Percentiles rank a stretch among this genome's conserved stretches.
Conservation (phyloP, 257 asterid species). For the Fraxinus quadrangulata region DNA sequence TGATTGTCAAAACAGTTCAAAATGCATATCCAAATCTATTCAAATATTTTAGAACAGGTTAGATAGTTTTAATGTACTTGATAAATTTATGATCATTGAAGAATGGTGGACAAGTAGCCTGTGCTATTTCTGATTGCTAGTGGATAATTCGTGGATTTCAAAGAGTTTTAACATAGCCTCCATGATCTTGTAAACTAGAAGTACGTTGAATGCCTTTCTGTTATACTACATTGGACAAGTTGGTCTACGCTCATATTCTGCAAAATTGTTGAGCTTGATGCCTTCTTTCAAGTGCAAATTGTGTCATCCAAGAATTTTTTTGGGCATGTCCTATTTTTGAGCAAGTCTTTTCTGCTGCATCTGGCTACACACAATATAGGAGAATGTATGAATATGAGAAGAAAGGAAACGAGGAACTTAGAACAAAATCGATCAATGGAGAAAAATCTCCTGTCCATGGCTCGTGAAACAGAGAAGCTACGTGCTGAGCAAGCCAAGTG, state of each 20-base stretch:
- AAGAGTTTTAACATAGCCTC: too few species aligned
- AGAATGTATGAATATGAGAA: constrained; percentile 73
- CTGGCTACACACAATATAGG: constrained; percentile 38
- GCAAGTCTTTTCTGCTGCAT: constrained; percentile 19
- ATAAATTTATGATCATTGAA: too few species aligned
- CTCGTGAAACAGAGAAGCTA: constrained; percentile 86
- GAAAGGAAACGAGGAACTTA: constrained; percentile 67
- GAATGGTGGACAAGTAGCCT: too few species aligned
- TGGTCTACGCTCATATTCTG: neutral
- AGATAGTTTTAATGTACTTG: too few species aligned
- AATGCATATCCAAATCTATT: too few species aligned
- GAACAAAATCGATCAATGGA: constrained; percentile 78
- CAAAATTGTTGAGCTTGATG: neutral
- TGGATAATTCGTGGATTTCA: too few species aligned
- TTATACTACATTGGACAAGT: neutral
- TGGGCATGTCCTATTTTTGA: constrained; percentile 9
- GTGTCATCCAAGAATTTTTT: too few species aligned
- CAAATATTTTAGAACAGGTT: too few species aligned
- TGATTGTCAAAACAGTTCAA: too few species aligned
- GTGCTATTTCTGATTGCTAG: too few species aligned
- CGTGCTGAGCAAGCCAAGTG: constrained; percentile 59
- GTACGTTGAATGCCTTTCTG: neutral
- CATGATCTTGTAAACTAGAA: too few species aligned
- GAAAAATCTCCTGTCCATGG: constrained; percentile 75
- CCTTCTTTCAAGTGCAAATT: too few species aligned